Evolutionary conservation across 2,329 filamentous ascomycete species (phyloP), one percentile per base, ranked within the genome.

Genomic region (Exophiala bonariae): DNA sequence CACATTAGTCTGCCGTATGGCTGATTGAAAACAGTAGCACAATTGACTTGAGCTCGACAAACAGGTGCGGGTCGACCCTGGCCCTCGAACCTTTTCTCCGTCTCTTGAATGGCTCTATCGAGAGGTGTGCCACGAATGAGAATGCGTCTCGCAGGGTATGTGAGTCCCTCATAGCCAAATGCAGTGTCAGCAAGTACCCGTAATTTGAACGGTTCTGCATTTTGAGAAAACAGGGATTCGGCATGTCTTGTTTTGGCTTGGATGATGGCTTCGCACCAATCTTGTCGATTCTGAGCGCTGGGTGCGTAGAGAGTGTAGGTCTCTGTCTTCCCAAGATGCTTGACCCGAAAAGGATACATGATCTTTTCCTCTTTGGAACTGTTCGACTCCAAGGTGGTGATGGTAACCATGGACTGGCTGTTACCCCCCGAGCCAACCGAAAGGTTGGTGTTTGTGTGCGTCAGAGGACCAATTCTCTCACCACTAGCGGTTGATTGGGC

Each of bases 191-290:
- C 91, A 64, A 99, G 85, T 7, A 99, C 90, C 17, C 89, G 84
- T 6, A 99, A 74, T 41, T 89, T 81, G 78, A 99, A 99, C 0
- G 93, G 93, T 66, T 99, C 93, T 0, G 93, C 92, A 63, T 97
- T 95, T 63, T 99, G 93, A 3, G 87, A 83, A 66, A 88, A 87
- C 4, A 97, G 74, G 3, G 91, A 88, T 41, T 89, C 86, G 17
- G 93, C 93, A 65, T 99, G 91, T 49, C 86, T 84, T 5, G 90
- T 95, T 74, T 99, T 99, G 23, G 93, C 93, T 66, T 95, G 87
- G 36, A 95, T 85, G 59, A 99, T 95, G 69, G 90, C 95, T 55
- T 83, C 83, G 61, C 89, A 95, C 95, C 95, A 99, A 39, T 95
- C 89, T 52, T 83, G 77, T 47, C 93, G 81, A 59, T 84, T 86